phyloP scores from a whole-genome alignment of 495 filamentous ascomycete genomes.

The Aeminium ludgeri region DNA sequence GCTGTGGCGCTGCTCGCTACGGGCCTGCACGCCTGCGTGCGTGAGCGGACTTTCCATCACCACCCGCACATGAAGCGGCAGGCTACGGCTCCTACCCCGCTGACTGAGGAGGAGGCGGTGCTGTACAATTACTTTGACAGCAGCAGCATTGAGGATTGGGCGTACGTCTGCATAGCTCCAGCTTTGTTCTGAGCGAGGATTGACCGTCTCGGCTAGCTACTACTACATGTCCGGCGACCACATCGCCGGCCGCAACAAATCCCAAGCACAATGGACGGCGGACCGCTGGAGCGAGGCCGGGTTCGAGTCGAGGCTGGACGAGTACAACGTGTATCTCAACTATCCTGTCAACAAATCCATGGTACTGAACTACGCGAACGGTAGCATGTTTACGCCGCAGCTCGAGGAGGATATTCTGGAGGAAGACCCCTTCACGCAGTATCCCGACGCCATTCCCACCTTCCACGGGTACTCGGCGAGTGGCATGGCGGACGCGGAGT shows the following conservation, averaged over 20 bases:
- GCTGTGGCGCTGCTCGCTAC: not conserved
- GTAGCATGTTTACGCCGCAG: conserved; percentile 7
- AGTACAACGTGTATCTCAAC: conserved; percentile 19
- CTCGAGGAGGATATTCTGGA: conserved; percentile 19
- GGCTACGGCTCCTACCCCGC: not conserved
- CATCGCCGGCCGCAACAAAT: conserved; percentile 25
- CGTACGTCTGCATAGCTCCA: not conserved
- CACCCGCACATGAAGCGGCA: not conserved
- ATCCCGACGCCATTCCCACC: conserved; percentile 17
- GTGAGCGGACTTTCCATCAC: not conserved
- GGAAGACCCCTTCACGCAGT: conserved; percentile 18
- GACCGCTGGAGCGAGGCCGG: conserved; percentile 13
- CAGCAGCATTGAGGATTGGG: conserved; percentile 1
- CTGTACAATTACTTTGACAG: conserved; percentile 4
- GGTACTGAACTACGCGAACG: conserved; percentile 13
- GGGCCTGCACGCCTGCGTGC: conserved; percentile 2
- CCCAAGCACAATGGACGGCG: conserved; percentile 17
- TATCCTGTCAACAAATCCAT: conserved; percentile 19
- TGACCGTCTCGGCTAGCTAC: conserved; percentile 15
- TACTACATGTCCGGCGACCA: conserved; percentile 26
- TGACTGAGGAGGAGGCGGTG: not conserved
- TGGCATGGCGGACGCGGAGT: conserved; percentile 21
- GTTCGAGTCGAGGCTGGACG: conserved; percentile 13
- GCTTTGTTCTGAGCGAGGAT: not conserved
- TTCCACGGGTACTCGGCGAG: conserved; percentile 22